Conservation (phyloP, 208 protist species). For the Porcisia deanei region DNA sequence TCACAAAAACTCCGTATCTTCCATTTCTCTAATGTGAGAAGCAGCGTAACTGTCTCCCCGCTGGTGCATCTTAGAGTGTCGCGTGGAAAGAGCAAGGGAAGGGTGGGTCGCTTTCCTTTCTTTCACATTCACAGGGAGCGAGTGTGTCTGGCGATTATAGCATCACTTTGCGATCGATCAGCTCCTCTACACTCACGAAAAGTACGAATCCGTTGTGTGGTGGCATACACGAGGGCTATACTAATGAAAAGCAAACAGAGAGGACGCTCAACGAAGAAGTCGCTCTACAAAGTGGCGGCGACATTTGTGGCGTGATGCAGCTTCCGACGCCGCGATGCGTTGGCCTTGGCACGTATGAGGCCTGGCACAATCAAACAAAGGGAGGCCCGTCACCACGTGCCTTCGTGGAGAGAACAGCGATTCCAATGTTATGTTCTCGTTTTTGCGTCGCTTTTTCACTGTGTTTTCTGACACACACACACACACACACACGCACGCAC, state of each 20-base stretch:
- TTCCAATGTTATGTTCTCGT: no score
- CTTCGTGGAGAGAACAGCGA: no score
- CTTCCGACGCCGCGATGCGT: not conserved
- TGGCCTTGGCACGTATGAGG: not conserved
- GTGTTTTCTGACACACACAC: no score
- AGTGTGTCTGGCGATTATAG: no score
- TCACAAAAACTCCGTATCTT: constrained; percentile 6
- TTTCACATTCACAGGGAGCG: no score
- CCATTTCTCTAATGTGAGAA: constrained; percentile 11
- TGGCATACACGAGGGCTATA: not conserved
- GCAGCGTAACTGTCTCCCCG: not conserved
- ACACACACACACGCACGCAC: no score
- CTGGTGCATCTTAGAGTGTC: not conserved
- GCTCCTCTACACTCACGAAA: no score
- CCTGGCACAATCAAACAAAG: not conserved
- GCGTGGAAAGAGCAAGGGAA: not conserved
- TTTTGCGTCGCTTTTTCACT: no score
- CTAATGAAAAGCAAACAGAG: not conserved
- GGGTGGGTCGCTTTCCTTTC: no score
- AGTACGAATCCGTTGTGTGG: no score
- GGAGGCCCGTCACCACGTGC: not conserved
- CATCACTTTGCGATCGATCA: no score
- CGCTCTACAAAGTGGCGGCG: not conserved
- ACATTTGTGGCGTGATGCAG: not conserved
- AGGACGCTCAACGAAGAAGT: not conserved